A percentile compares a stretch with the other conserved stretches of the same genome.
phyloP scores from a whole-genome alignment of 257 asterid genomes.

The Capsicum rhomboideum region DNA sequence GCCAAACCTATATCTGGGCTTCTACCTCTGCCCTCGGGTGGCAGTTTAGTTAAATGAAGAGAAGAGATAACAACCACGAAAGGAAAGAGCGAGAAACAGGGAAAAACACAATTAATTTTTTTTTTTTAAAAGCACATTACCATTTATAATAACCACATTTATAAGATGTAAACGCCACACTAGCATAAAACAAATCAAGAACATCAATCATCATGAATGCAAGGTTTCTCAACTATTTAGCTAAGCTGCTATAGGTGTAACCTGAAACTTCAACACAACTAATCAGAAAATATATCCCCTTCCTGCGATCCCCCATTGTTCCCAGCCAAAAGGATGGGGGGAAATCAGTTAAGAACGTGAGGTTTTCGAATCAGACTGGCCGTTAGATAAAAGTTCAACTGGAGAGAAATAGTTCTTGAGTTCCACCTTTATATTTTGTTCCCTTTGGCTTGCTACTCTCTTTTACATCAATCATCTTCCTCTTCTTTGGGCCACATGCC shows the following conservation, averaged over 20 bases:
- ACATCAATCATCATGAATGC: neutral
- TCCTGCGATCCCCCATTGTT: too few relatives aligned
- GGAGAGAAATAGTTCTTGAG: neutral
- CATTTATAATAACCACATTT: neutral
- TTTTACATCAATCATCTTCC: neutral
- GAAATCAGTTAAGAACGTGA: neutral
- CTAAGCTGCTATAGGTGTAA: neutral
- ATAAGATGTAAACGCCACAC: neutral
- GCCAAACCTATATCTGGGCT: neutral
- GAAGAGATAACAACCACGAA: neutral
- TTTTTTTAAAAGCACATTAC: neutral
- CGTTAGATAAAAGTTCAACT: neutral
- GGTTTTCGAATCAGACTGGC: neutral
- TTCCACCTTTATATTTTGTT: neutral
- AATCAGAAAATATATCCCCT: too few relatives aligned
- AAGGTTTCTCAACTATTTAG: neutral
- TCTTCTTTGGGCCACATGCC: neutral
- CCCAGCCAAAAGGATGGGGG: neutral
- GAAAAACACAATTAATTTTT: neutral
- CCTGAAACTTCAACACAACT: neutral
- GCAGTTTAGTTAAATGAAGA: neutral
- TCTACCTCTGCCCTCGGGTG: neutral
- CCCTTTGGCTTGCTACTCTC: neutral
- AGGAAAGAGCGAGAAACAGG: neutral
- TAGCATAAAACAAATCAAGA: neutral